Evolutionary conservation across 164 flowering plant genomes (phyloP).

Genomic region (Umbilicus rupestris): DNA sequence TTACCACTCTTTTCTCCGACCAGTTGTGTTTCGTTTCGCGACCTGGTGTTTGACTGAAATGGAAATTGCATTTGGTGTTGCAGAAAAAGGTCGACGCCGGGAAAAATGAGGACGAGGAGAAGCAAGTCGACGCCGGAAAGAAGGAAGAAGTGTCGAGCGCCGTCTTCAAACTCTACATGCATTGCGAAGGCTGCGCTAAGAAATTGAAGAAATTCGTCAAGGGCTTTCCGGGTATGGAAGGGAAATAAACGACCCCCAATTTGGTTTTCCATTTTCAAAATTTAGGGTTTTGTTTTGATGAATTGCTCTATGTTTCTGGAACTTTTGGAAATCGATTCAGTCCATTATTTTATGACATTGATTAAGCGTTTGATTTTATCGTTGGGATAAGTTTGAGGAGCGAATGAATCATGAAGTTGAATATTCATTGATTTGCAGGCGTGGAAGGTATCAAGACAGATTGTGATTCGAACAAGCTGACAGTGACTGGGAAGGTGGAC

Average conservation of each 20-base stretch:
- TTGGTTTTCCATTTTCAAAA: not conserved
- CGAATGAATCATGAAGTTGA: too few species aligned
- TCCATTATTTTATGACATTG: too few species aligned
- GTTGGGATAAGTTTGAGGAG: too few species aligned
- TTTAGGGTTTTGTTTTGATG: not conserved
- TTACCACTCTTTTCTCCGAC: not conserved
- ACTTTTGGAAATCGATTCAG: too few species aligned
- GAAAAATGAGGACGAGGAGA: not conserved
- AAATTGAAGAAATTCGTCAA: constrained; percentile 2
- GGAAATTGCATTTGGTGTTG: not conserved
- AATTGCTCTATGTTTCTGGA: not conserved
- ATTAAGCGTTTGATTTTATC: too few species aligned
- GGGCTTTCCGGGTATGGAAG: not conserved
- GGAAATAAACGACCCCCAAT: too few species aligned
- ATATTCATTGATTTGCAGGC: not conserved
- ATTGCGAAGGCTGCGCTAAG: not conserved
- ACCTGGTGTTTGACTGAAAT: not conserved
- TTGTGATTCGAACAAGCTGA: not conserved
- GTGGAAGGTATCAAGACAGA: not conserved
- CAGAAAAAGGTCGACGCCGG: constrained; percentile 2
- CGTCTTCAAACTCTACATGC: not conserved
- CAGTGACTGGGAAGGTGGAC: not conserved
- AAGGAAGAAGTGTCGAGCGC: not conserved
- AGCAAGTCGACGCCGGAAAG: not conserved
- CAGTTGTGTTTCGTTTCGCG: too few species aligned